Percentiles rank a stretch among this genome's conserved stretches.
Conservation (phyloP, 179 eudicot species). For the Pouteria campechiana region DNA sequence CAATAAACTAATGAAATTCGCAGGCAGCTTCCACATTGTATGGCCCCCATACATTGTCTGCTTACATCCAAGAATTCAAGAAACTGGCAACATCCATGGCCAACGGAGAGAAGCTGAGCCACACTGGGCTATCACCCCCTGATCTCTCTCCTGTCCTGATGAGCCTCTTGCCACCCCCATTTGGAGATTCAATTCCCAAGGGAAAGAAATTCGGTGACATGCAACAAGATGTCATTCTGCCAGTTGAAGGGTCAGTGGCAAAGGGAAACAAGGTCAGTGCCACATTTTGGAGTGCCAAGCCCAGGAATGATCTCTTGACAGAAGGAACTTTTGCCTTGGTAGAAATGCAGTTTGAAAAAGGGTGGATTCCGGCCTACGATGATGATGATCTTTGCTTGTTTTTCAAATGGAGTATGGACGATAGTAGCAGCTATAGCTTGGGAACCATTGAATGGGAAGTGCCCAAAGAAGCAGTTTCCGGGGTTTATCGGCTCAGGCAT, state of each 20-base stretch:
- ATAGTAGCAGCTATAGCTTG: slow-evolving; percentile 3
- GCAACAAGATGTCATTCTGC: slow-evolving; percentile 11
- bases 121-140: slow-evolving; percentile 14
- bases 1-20: neutral
- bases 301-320: slow-evolving; percentile 25
- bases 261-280: slow-evolving; percentile 18
- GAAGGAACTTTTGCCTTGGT: slow-evolving; percentile 30
- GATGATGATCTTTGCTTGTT: slow-evolving; percentile 25
- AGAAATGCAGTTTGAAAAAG: slow-evolving; percentile 19
- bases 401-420: slow-evolving; percentile 14
- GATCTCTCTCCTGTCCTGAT: slow-evolving; percentile 20
- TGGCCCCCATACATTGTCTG: slow-evolving; percentile 28
- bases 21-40: slow-evolving; percentile 36
- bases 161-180: slow-evolving; percentile 7
- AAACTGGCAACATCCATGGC: slow-evolving; percentile 24
- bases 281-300: slow-evolving; percentile 24
- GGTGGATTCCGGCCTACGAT: slow-evolving; percentile 20
- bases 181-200: slow-evolving; percentile 21
- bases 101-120: slow-evolving; percentile 7
- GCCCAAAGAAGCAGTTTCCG: slow-evolving; percentile 15
- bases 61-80: slow-evolving; percentile 34
- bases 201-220: slow-evolving; percentile 21
- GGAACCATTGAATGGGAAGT: slow-evolving; percentile 32
- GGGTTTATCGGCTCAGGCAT: slow-evolving; percentile 22
- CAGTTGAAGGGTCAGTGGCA: slow-evolving; percentile 10